phyloP scores from a whole-genome alignment of 2,329 filamentous ascomycete species.

The Pseudogymnoascus sp. region DNA sequence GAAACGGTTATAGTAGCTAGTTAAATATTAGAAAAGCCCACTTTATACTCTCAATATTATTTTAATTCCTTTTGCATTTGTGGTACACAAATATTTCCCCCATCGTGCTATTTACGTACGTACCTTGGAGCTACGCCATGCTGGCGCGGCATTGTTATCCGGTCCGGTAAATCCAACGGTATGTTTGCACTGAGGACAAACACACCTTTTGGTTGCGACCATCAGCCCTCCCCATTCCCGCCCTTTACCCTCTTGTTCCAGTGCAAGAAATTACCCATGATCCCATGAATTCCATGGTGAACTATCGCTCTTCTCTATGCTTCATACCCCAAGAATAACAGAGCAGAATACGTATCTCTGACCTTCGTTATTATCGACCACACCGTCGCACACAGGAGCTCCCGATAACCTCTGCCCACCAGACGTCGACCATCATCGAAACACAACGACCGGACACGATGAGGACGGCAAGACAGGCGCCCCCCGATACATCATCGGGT shows the following conservation, averaged over 20 bases:
- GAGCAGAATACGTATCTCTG: slow-evolving; percentile 6
- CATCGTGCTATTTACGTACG: background rate
- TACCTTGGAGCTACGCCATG: background rate
- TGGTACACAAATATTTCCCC: background rate
- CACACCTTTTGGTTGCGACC: slow-evolving; percentile 7
- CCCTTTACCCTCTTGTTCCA: slow-evolving; percentile 1
- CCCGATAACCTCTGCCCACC: slow-evolving; percentile 1
- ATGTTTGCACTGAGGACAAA: slow-evolving; percentile 5
- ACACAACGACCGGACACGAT: slow-evolving; percentile 19
- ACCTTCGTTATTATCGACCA: slow-evolving; percentile 3
- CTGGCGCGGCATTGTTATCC: background rate
- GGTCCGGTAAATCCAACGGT: background rate
- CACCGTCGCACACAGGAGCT: background rate
- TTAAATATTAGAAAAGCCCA: background rate
- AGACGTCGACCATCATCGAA: slow-evolving; percentile 1
- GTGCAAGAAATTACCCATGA: background rate
- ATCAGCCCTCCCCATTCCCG: slow-evolving; percentile 4
- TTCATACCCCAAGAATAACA: background rate
- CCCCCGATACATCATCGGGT: slow-evolving; percentile 33
- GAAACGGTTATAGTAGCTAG: background rate
- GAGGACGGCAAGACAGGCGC: slow-evolving; percentile 26
- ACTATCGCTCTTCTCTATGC: background rate
- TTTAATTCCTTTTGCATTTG: background rate
- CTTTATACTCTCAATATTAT: background rate
- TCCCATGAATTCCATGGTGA: slow-evolving; percentile 6